These are phyloP conservation scores for Botryotinia convoluta DNA, from an alignment of 2,329 filamentous ascomycete species.

Conservation along the genomic window DNA sequence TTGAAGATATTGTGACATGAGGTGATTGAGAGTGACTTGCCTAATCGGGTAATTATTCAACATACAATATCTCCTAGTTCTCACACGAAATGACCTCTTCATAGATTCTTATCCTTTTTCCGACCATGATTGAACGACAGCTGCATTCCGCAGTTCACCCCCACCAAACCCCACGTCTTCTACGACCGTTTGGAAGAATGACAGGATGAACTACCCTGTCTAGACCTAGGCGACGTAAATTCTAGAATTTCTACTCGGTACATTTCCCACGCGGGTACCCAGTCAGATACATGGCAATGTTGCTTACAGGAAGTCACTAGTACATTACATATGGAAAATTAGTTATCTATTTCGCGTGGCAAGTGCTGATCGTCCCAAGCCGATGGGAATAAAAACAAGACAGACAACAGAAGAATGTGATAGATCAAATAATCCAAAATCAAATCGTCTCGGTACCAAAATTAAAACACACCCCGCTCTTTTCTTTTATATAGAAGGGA, in stretches of 20 bases:
- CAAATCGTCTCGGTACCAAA: neutral
- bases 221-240: neutral
- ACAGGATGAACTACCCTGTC: constrained; percentile 6
- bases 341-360: neutral
- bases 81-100: neutral
- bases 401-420: neutral
- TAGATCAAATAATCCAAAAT: neutral
- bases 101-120: constrained; percentile 1
- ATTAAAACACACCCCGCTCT: neutral
- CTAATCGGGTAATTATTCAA: neutral
- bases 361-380: neutral
- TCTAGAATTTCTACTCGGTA: neutral
- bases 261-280: neutral
- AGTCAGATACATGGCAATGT: neutral
- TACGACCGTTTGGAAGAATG: neutral
- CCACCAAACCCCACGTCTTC: constrained; percentile 13
- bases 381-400: neutral
- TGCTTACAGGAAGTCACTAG: neutral
- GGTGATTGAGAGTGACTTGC: neutral
- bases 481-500: neutral
- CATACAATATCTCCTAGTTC: neutral
- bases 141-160: constrained; percentile 2
- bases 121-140: neutral
- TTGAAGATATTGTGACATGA: neutral
- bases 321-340: neutral